Evolutionary conservation across 306 rosid species (phyloP).

Genomic region (Acacia confusa): DNA sequence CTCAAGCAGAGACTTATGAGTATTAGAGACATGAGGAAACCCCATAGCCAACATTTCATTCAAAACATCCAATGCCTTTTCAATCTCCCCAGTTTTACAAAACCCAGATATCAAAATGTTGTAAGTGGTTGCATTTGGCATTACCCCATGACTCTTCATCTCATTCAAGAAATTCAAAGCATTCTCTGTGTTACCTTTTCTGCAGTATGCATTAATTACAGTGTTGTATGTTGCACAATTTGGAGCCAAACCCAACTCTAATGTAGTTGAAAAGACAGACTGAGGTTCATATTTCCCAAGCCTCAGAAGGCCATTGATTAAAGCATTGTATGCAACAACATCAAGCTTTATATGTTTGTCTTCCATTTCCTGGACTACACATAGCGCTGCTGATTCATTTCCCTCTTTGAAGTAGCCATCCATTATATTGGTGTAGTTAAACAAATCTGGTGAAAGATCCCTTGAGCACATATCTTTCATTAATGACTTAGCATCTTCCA

Average conservation of each 20-base stretch:
- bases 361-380: constrained; percentile 72
- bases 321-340: constrained; percentile 81
- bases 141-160: constrained; percentile 67
- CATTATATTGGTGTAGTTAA: constrained; percentile 76
- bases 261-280: constrained; percentile 63
- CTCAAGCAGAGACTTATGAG: constrained; percentile 62
- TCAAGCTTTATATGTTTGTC: constrained; percentile 62
- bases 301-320: constrained; percentile 71
- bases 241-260: constrained; percentile 73
- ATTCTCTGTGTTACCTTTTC: constrained; percentile 54
- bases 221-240: constrained; percentile 77
- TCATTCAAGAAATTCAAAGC: constrained; percentile 72
- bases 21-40: constrained; percentile 46
- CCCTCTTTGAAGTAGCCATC: constrained; percentile 78
- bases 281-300: constrained; percentile 68
- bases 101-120: constrained; percentile 65
- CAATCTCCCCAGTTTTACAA: constrained; percentile 64
- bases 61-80: constrained; percentile 59
- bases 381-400: constrained; percentile 62
- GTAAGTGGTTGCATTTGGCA: constrained; percentile 58
- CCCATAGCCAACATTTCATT: constrained; percentile 62
- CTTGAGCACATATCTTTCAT: constrained; percentile 59
- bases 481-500: constrained; percentile 63
- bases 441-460: constrained; percentile 65
- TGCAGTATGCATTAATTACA: constrained; percentile 63